A percentile compares a stretch with the other conserved stretches of the same genome.
phyloP scores from a whole-genome alignment of 345 rosid species.

The Erodium maritimum region DNA sequence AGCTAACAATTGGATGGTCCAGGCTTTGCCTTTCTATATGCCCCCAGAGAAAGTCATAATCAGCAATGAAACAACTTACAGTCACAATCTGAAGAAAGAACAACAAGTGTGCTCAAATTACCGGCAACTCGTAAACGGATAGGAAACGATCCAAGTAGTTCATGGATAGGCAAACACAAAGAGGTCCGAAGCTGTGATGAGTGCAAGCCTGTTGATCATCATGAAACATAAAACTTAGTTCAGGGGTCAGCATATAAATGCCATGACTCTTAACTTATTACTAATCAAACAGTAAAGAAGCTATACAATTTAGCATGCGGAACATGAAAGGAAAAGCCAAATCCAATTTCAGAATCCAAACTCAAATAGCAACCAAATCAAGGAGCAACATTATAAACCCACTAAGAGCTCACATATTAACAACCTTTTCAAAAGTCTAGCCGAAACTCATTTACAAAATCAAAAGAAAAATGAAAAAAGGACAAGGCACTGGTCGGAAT shows the following conservation, averaged over 20 bases:
- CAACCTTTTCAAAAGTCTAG: no score
- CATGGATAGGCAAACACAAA: slow-evolving; percentile 42
- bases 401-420: not conserved
- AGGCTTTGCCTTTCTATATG: slow-evolving; percentile 49
- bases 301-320: not conserved
- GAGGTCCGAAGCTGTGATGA: slow-evolving; percentile 58
- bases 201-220: slow-evolving; percentile 38
- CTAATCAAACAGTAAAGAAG: not conserved
- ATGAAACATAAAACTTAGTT: not conserved
- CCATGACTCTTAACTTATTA: no score
- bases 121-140: slow-evolving; percentile 53
- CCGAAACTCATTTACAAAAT: no score
- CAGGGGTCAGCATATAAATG: not conserved
- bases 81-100: not conserved
- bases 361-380: no score
- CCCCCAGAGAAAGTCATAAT: not conserved
- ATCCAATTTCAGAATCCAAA: not conserved
- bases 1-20: slow-evolving; percentile 58
- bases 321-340: not conserved
- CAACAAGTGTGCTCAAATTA: slow-evolving; percentile 19
- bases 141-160: slow-evolving; percentile 71
- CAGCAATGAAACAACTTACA: not conserved
- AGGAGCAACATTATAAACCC: not conserved
- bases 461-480: not conserved
- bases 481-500: not conserved